A percentile compares a stretch with the other conserved stretches of the same genome.
phyloP scores from a whole-genome alignment of 1,284 basidiomycete species.

The Puccinia coronata region DNA sequence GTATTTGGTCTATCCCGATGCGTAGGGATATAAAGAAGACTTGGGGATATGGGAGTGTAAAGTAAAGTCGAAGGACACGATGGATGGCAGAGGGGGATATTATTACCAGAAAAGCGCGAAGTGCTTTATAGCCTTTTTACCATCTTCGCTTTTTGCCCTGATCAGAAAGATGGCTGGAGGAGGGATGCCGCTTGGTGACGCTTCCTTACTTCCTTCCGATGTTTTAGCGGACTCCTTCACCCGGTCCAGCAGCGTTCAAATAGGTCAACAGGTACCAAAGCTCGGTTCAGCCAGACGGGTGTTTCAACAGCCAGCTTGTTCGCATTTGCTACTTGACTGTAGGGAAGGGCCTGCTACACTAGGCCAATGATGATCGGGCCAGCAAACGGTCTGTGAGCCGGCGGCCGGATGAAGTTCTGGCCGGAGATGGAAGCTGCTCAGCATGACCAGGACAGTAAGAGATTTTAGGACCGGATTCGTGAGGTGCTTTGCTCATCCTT shows the following conservation, averaged over 20 bases:
- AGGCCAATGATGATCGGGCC: background rate
- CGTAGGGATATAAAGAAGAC: too few relatives aligned
- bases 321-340: background rate
- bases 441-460: background rate
- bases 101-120: too few relatives aligned
- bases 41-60: background rate
- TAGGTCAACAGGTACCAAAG: slow-evolving; percentile 4
- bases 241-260: background rate
- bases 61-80: background rate
- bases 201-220: slow-evolving; percentile 3
- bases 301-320: background rate
- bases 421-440: background rate
- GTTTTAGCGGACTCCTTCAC: background rate
- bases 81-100: background rate
- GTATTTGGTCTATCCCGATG: background rate
- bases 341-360: background rate
- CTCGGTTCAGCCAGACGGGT: background rate
- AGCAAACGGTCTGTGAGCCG: background rate
- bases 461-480: too few relatives aligned
- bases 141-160: too few relatives aligned
- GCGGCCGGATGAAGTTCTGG: slow-evolving; percentile 8
- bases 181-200: background rate
- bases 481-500: too few relatives aligned
- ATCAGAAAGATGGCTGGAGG: too few relatives aligned
- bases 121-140: too few relatives aligned